Conservation (phyloP, 2,329 filamentous ascomycete species). For the Xylariales sp. region DNA sequence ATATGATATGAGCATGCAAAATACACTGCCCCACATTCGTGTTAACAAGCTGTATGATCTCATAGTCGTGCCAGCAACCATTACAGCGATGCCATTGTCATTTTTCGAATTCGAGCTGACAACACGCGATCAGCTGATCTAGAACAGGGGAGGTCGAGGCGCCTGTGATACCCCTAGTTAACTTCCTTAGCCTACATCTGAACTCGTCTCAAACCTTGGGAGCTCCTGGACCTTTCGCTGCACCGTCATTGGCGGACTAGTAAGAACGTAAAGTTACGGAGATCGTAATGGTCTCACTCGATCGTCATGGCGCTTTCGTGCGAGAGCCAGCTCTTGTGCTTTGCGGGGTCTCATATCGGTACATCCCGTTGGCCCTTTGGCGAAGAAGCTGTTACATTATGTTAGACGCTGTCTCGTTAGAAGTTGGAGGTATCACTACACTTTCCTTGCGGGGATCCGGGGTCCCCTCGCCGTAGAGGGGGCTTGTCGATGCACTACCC, state of each 20-base stretch:
- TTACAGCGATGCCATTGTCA: neutral
- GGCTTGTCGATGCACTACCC: neutral
- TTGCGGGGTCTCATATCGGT: constrained; percentile 18
- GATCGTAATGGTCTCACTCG: constrained; percentile 17
- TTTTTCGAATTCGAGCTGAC: no score
- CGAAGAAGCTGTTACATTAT: constrained; percentile 8
- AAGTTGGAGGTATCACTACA: constrained; percentile 9
- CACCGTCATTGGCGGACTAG: neutral
- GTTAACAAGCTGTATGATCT: constrained; percentile 4
- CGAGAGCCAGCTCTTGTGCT: constrained; percentile 14
- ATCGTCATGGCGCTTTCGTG: constrained; percentile 7
- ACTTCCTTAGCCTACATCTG: constrained; percentile 6
- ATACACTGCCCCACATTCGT: no score
- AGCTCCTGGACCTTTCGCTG: neutral
- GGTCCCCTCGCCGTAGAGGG: neutral
- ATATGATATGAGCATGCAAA: no score
- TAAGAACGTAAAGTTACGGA: constrained; percentile 7
- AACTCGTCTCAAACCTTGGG: neutral
- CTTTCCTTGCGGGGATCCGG: neutral
- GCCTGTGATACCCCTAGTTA: no score
- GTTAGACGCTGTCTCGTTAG: constrained; percentile 13
- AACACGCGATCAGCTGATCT: no score
- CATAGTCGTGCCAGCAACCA: constrained; percentile 3
- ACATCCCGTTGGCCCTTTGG: constrained; percentile 7
- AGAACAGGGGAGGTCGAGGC: no score